Evolutionary conservation across 1,139 yeast species (phyloP).

Genomic region (Magnusiomyces sp.): DNA sequence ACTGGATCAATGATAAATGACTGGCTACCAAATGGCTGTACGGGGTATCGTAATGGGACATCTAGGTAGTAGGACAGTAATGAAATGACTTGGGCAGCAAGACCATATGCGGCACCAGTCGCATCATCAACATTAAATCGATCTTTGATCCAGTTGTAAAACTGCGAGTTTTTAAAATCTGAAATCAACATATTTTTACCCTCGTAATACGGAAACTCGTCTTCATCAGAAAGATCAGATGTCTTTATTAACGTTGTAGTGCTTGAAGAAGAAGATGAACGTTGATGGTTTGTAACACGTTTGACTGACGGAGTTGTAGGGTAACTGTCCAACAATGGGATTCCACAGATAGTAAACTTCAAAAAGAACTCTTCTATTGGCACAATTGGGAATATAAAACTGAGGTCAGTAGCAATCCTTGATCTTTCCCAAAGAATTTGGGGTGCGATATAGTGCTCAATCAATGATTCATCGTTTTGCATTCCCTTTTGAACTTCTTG

Average conservation of each 20-base stretch:
- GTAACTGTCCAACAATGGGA: neutral
- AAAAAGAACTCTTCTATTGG: neutral
- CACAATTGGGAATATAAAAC: conserved; percentile 8
- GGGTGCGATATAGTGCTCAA: conserved; percentile 1
- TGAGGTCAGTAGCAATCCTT: conserved; percentile 20
- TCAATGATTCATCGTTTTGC: conserved; percentile 11
- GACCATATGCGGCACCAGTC: conserved; percentile 45
- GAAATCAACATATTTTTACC: conserved; percentile 1
- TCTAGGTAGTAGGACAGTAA: conserved; percentile 38
- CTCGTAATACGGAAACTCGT: too few species aligned
- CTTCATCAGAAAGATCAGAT: neutral
- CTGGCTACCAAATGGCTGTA: conserved; percentile 43
- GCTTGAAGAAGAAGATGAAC: too few species aligned
- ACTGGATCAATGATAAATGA: conserved; percentile 46
- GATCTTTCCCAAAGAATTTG: conserved; percentile 18
- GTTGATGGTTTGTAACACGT: too few species aligned
- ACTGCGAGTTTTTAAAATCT: conserved; percentile 3
- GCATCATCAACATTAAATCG: conserved; percentile 29
- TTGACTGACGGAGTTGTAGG: neutral
- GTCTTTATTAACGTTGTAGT: too few species aligned
- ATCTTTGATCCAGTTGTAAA: conserved; percentile 13
- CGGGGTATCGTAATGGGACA: conserved; percentile 44
- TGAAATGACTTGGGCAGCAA: conserved; percentile 38
- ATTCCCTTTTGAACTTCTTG: neutral
- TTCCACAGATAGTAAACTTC: conserved; percentile 1